These are phyloP conservation scores for Ricinus communis DNA, from an alignment of 345 rosid species.

Conservation along the genomic window DNA sequence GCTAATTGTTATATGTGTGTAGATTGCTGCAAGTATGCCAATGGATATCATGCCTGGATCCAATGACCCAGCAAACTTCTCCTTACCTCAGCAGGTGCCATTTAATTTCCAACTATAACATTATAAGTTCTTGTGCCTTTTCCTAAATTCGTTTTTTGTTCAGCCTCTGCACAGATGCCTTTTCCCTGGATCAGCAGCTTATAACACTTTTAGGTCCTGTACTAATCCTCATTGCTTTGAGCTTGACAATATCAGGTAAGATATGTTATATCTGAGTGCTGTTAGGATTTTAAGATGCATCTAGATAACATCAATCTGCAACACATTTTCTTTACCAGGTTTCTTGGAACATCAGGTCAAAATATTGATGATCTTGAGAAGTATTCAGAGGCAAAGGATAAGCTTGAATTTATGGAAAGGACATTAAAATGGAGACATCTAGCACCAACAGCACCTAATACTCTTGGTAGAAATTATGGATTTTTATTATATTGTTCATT, in stretches of 20 bases:
- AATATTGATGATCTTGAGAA: slow-evolving; percentile 87
- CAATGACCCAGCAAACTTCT: slow-evolving; percentile 87
- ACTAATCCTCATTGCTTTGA: slow-evolving; percentile 97
- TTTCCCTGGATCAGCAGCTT: slow-evolving; percentile 82
- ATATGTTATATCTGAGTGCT: not conserved
- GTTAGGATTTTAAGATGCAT: slow-evolving; percentile 3
- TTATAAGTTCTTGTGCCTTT: slow-evolving; percentile 8
- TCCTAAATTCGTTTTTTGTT: slow-evolving; percentile 25
- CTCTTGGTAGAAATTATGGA: slow-evolving; percentile 57
- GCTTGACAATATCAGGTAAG: slow-evolving; percentile 74
- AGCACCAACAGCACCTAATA: slow-evolving; percentile 96
- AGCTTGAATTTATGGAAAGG: slow-evolving; percentile 86
- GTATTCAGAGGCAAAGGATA: slow-evolving; percentile 80
- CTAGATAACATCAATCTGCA: not conserved
- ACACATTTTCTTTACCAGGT: slow-evolving; percentile 39
- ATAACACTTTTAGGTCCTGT: slow-evolving; percentile 85
- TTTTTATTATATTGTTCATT: not conserved
- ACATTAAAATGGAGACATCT: slow-evolving; percentile 95
- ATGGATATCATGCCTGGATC: slow-evolving; percentile 96
- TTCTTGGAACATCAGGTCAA: slow-evolving; percentile 99
- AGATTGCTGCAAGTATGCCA: slow-evolving; percentile 91
- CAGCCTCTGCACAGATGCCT: slow-evolving; percentile 93
- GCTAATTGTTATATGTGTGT: slow-evolving; percentile 24
- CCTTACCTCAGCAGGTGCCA: slow-evolving; percentile 91
- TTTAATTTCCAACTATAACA: not conserved